Percentiles rank a stretch among this genome's conserved stretches.
Conservation (phyloP, 2,329 filamentous ascomycete genomes). For the Phialocephala sp. region DNA sequence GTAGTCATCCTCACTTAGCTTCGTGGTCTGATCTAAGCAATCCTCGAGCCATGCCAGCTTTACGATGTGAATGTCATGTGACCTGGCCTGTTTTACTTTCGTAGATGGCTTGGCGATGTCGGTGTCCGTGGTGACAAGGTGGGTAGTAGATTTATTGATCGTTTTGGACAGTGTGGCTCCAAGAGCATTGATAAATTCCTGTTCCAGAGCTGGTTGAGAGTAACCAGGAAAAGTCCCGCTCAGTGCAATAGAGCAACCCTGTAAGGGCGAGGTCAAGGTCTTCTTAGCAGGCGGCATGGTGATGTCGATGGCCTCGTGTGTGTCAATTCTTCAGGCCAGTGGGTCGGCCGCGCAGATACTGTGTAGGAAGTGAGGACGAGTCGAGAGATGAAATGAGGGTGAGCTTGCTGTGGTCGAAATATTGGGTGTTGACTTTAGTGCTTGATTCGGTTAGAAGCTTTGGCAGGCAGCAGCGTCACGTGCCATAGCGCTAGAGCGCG, state of each 20-base stretch:
- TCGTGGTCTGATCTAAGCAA: conserved; percentile 52
- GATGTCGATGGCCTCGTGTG: background rate
- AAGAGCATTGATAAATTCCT: conserved; percentile 43
- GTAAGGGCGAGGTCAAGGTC: conserved; percentile 46
- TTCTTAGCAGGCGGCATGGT: conserved; percentile 11
- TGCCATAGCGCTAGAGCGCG: background rate
- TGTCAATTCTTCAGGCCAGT: too few species aligned
- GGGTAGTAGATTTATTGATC: conserved; percentile 57
- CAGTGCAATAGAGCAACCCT: conserved; percentile 58
- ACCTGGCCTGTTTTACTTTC: conserved; percentile 52
- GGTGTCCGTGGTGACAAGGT: conserved; percentile 60
- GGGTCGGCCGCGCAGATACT: too few species aligned
- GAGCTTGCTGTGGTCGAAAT: too few species aligned
- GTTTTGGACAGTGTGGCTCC: conserved; percentile 55
- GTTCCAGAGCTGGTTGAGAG: conserved; percentile 54
- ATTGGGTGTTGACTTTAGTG: too few species aligned
- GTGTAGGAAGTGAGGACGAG: too few species aligned
- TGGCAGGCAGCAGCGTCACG: background rate
- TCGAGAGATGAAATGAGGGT: too few species aligned
- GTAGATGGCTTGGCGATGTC: conserved; percentile 56
- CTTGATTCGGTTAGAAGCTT: background rate
- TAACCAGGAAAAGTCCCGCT: conserved; percentile 64
- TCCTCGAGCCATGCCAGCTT: conserved; percentile 66
- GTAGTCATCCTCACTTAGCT: conserved; percentile 45
- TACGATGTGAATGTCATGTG: conserved; percentile 60